Percentiles rank a stretch among this genome's conserved stretches.
Evolutionary conservation across 805 yeast species (phyloP).

Genomic region (Cyberlindnera nakhonratchasimensis): DNA sequence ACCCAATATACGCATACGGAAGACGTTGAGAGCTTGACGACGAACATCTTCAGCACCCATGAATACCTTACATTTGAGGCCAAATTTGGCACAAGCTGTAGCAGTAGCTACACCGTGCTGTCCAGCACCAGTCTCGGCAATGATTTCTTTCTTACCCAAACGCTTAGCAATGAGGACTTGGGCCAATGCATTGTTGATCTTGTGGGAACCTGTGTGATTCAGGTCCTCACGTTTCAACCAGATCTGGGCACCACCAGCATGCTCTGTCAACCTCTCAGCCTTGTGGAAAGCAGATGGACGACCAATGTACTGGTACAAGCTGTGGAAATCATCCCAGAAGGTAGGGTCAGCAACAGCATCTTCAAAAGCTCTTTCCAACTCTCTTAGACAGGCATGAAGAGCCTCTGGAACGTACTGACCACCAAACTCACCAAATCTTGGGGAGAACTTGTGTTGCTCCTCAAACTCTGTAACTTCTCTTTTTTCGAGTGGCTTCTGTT

Average conservation of each 20-base stretch:
- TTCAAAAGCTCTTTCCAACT: constrained; percentile 85
- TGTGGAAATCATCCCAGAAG: constrained; percentile 90
- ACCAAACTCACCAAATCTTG: constrained; percentile 92
- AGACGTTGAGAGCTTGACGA: constrained; percentile 96
- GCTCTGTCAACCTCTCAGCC: constrained; percentile 85
- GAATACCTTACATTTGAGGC: constrained; percentile 87
- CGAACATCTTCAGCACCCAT: constrained; percentile 99
- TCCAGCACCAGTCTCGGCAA: constrained; percentile 93
- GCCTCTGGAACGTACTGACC: constrained; percentile 99
- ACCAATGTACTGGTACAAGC: constrained; percentile 88
- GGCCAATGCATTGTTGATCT: constrained; percentile 80
- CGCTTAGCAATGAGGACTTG: constrained; percentile 78
- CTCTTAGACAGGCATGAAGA: constrained; percentile 83
- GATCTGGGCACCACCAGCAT: constrained; percentile 92
- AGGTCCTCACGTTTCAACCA: constrained; percentile 98
- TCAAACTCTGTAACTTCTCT: constrained; percentile 35
- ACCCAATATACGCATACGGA: constrained; percentile 94
- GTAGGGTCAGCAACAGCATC: constrained; percentile 82
- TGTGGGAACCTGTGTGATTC: constrained; percentile 87
- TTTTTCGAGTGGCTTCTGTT: constrained; percentile 29
- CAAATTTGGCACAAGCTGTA: constrained; percentile 89
- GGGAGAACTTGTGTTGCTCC: constrained; percentile 65
- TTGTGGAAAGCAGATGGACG: constrained; percentile 91
- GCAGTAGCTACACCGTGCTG: constrained; percentile 94
- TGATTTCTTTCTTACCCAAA: constrained; percentile 70